phyloP scores from a whole-genome alignment of 441 rosid genomes.

The Populus hybrid region DNA sequence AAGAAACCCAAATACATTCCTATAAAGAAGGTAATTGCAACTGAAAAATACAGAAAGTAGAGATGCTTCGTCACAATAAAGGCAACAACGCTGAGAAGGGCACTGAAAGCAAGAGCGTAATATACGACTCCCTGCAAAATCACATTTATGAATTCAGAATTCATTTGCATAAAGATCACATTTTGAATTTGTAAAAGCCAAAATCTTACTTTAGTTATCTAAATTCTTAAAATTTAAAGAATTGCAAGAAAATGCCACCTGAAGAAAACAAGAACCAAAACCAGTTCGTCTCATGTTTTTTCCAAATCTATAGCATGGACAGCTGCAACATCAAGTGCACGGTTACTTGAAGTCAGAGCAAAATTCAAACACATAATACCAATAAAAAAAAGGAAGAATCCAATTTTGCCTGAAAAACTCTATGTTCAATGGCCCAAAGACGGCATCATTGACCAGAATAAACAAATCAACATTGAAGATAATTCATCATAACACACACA shows the following conservation, averaged over 20 bases:
- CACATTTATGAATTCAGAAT: slow-evolving; percentile 6
- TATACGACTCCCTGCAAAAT: slow-evolving; percentile 61
- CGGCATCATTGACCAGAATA: neutral
- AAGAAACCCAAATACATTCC: slow-evolving; percentile 73
- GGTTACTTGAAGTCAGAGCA: neutral
- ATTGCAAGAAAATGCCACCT: slow-evolving; percentile 39
- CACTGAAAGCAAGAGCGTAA: slow-evolving; percentile 46
- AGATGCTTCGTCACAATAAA: slow-evolving; percentile 53
- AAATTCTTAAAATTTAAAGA: neutral
- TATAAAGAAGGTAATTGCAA: slow-evolving; percentile 44
- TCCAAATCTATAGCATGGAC: slow-evolving; percentile 89
- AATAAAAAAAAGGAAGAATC: neutral
- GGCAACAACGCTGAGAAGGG: slow-evolving; percentile 49
- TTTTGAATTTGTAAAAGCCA: neutral
- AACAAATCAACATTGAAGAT: neutral
- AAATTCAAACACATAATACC: neutral
- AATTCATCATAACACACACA: neutral
- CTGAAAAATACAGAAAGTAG: slow-evolving; percentile 62
- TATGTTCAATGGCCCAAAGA: neutral
- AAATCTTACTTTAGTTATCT: neutral
- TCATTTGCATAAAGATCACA: neutral
- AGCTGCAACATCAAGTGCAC: slow-evolving; percentile 49
- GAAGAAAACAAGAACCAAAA: slow-evolving; percentile 79
- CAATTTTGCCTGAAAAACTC: neutral
- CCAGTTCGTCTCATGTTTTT: slow-evolving; percentile 86